These are phyloP conservation scores for Eucalyptus fibrosa DNA, from an alignment of 345 rosid species.

Conservation along the genomic window DNA sequence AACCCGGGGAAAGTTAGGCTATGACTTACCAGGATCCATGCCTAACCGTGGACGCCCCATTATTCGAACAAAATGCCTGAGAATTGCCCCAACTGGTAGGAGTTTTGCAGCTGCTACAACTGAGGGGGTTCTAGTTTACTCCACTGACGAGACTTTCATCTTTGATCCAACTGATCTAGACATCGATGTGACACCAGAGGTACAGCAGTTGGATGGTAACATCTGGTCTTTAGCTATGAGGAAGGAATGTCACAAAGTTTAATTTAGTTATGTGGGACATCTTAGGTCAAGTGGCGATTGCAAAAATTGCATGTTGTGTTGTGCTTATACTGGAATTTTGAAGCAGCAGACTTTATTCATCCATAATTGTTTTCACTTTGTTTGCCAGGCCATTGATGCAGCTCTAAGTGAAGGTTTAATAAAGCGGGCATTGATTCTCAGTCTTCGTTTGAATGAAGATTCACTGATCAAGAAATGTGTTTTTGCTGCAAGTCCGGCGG, in stretches of 20 bases:
- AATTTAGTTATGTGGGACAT: neutral
- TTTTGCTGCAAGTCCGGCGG: slow-evolving; percentile 58
- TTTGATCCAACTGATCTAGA: slow-evolving; percentile 98
- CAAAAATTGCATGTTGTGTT: neutral
- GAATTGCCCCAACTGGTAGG: slow-evolving; percentile 93
- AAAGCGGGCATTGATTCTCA: slow-evolving; percentile 63
- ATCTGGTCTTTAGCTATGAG: neutral
- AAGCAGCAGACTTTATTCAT: neutral
- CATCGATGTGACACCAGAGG: slow-evolving; percentile 96
- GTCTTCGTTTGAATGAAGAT: slow-evolving; percentile 93
- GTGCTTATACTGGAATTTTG: neutral
- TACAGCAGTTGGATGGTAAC: slow-evolving; percentile 3
- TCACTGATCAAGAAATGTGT: slow-evolving; percentile 60
- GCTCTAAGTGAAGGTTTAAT: slow-evolving; percentile 55
- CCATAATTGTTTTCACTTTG: neutral
- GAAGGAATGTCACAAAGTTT: neutral
- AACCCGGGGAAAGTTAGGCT: slow-evolving; percentile 60
- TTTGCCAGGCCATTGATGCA: slow-evolving; percentile 62
- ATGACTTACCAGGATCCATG: slow-evolving; percentile 82
- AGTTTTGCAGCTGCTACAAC: slow-evolving; percentile 94
- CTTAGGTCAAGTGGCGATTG: neutral
- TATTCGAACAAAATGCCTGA: slow-evolving; percentile 67
- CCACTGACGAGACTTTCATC: slow-evolving; percentile 83
- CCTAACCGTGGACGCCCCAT: slow-evolving; percentile 76
- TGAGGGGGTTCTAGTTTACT: slow-evolving; percentile 84